Evolutionary conservation across 1,139 yeast species (phyloP), one percentile per base, ranked within the genome.

Genomic region (Hanseniaspora gamundiae): DNA sequence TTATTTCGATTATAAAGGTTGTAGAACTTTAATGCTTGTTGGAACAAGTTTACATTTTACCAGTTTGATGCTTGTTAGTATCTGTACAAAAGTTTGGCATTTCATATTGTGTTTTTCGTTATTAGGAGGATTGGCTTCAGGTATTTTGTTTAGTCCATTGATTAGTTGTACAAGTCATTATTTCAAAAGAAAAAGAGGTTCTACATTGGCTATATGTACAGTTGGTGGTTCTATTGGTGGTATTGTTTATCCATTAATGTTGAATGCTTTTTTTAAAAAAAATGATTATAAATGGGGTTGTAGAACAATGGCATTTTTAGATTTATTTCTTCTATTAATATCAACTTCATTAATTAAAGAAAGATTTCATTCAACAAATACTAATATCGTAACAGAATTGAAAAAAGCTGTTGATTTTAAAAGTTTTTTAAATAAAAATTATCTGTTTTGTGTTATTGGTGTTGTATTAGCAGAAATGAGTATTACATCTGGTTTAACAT

Each of bases 191-290:
- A 76, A 68, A 48, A 62, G 87, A 45, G 87, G 79, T 2, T 58
- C 71, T 47, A 84, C 83, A 5, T 56, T 75, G 39, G 76, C 82
- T 1, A 57, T 76, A 3, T 80, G 80, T 0, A 73, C 80, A 7
- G 70, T 73, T 52, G 84, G 86, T 11, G 85, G 86, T 0, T 69
- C 78, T 28, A 57, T 78, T 6, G 87, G 87, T 14, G 83, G 84
- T 41, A 70, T 77, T 24, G 62, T 76, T 1, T 75, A 76, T 57
- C 80, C 86, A 2, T 59, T 79, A 28, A 67, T 78, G 71, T 65
- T 79, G 46, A 69, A 79, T 51, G 59, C 64, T 35, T 61, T 78
- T 42, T 77, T 74, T 53, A 39, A 48, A 4, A 44, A 51, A 48
- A 40, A 45, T 7, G 85, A 85, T 0, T 79, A 67, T 53, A 62